Base-by-base conservation (phyloP, 345 rosid genomes). In the Iberis pinnata region DNA sequence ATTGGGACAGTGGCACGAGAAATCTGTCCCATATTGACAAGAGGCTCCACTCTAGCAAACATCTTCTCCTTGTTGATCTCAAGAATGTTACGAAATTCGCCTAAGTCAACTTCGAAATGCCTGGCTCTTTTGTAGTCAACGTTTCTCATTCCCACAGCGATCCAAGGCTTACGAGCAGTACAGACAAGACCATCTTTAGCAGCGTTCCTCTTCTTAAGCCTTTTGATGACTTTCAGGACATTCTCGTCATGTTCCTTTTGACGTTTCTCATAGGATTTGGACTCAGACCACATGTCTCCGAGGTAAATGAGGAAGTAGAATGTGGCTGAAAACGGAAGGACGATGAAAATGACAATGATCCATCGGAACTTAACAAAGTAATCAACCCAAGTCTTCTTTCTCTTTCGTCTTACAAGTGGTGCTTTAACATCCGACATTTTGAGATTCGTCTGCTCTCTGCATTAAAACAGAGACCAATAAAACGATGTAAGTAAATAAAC, bases 21-120 rank as follows among this genome's bases (percentile, higher is more conserved):
- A 38, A 93, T 93, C 82, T 93, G 99, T 26, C 99, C 99, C 99
- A 93, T 93, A 73, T 82, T 93, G 54, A 93, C 99, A 49, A 93
- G 95, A 14, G 99, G 97, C 79, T 93, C 99, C 9, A 78, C 87
- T 66, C 80, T 80, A n/a, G 97, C 99, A 69, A 70, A 63, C 99
- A 88, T 93, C 71, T 77, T 80, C 69, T 84, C 84, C 66, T 72
- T 80, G 52, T 88, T 85, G 35, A 93, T 79, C 52, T 88, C 89
- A 53, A 93, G 86, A 58, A 93, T 55, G 65, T 88, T 73, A 19
- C 89, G 81, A 46, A 93, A 93, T 26, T 76, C 81, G 1, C 97
- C 83, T 39, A 93, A 74, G 68, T 88, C 99, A 53, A 93, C 95
- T 69, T 93, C 99, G 53, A 75, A 93, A 69, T 88, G 99, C 2